Evolutionary conservation across 2,329 filamentous ascomycete genomes (phyloP).

Genomic region (Pseudogymnoascus sp.): DNA sequence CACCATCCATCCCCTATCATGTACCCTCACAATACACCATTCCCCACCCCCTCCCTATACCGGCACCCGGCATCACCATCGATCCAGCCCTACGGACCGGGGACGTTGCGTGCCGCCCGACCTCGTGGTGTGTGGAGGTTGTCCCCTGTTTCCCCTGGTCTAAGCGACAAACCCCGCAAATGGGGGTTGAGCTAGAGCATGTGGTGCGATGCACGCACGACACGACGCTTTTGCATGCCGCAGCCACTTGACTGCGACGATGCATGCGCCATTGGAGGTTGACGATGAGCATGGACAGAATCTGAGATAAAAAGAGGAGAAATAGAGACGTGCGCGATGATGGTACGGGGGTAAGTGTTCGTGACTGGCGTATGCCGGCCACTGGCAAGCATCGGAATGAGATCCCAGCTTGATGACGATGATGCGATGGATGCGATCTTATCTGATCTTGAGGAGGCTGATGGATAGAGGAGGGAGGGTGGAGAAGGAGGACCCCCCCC

Average conservation of each 20-base stretch:
- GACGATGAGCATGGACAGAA: not conserved
- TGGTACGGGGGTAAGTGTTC: not conserved
- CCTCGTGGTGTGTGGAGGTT: not conserved
- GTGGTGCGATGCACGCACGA: not conserved
- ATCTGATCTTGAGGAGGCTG: not conserved
- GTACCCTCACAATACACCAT: not conserved
- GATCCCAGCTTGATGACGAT: not conserved
- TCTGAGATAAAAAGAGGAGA: not conserved
- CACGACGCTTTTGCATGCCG: not conserved
- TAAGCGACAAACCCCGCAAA: not conserved
- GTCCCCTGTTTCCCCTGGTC: not conserved
- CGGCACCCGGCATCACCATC: not conserved
- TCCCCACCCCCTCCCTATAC: not conserved
- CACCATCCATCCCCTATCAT: not conserved
- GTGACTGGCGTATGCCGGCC: not conserved
- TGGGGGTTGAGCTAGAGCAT: not conserved
- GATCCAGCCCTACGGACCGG: not conserved
- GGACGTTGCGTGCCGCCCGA: not conserved
- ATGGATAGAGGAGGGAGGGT: not conserved
- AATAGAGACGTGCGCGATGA: not conserved
- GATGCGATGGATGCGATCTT: not conserved
- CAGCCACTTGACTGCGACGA: not conserved
- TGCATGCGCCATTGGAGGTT: not conserved
- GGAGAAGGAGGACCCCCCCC: not conserved
- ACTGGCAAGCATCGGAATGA: not conserved